Evolutionary conservation across 2,329 filamentous ascomycete species (phyloP).

Genomic region (Talaromyces sp.): DNA sequence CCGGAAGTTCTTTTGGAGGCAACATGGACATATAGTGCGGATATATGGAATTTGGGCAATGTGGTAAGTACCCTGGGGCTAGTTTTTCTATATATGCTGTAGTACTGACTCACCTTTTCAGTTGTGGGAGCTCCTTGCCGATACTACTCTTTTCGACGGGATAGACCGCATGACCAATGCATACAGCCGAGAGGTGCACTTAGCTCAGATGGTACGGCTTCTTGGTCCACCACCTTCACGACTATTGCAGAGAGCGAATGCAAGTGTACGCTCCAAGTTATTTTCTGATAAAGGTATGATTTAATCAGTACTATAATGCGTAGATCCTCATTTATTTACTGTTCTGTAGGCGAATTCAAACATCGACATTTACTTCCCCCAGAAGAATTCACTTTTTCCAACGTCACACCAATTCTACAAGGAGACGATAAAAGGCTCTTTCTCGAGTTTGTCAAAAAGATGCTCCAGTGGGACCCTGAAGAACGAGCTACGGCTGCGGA

Average conservation of each 20-base stretch:
- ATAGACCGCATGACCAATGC: constrained; percentile 15
- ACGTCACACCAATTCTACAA: constrained; percentile 17
- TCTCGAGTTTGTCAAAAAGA: constrained; percentile 23
- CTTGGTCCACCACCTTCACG: constrained; percentile 19
- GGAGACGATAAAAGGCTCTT: constrained; percentile 29
- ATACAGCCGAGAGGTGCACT: constrained; percentile 18
- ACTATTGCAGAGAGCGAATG: constrained; percentile 10
- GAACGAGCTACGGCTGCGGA: constrained; percentile 27
- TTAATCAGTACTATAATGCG: neutral
- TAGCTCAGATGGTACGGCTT: constrained; percentile 20
- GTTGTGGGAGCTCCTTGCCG: constrained; percentile 29
- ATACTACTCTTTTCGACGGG: constrained; percentile 22
- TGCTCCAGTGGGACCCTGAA: constrained; percentile 30
- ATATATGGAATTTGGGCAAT: constrained; percentile 30
- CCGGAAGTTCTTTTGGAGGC: constrained; percentile 27
- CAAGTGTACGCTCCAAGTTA: neutral
- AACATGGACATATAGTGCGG: constrained; percentile 26
- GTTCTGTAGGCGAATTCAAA: constrained; percentile 16
- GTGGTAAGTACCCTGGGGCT: constrained; percentile 16
- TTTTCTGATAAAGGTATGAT: constrained; percentile 15
- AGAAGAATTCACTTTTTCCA: constrained; percentile 14
- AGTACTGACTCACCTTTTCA: constrained; percentile 5
- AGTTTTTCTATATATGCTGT: neutral
- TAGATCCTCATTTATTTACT: constrained; percentile 1
- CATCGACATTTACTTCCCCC: constrained; percentile 18